Evolutionary conservation across 352 stramenopile species (phyloP).

Genomic region (Aphanomyces stellatus): DNA sequence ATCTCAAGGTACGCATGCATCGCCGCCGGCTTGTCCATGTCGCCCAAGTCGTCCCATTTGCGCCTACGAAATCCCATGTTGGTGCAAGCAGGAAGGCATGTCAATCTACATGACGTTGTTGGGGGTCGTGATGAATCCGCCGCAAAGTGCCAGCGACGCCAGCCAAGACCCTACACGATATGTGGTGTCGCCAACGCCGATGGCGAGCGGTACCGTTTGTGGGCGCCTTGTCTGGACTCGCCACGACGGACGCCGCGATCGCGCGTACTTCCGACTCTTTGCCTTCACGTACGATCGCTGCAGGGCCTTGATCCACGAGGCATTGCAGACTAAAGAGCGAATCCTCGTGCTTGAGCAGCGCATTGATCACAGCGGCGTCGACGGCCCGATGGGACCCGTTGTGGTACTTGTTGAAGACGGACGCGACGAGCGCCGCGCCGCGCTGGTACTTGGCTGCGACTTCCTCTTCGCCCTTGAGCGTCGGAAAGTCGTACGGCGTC

Average conservation of each 20-base stretch:
- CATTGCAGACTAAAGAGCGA: constrained; percentile 59
- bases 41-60: constrained; percentile 51
- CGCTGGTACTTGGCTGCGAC: constrained; percentile 35
- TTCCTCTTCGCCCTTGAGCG: not conserved
- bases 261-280: constrained; percentile 31
- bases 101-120: constrained; percentile 44
- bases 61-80: constrained; percentile 29
- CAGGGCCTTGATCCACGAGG: constrained; percentile 58
- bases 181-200: not conserved
- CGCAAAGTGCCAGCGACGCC: constrained; percentile 29
- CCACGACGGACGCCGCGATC: not conserved
- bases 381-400: constrained; percentile 56
- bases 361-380: constrained; percentile 52
- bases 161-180: not conserved
- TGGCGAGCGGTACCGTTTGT: not conserved
- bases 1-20: constrained; percentile 47
- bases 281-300: constrained; percentile 34
- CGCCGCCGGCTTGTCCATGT: constrained; percentile 29
- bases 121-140: constrained; percentile 31
- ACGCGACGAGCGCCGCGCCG: constrained; percentile 40
- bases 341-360: constrained; percentile 43
- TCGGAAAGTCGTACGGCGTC: not conserved
- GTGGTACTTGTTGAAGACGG: constrained; percentile 67
- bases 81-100: not conserved
- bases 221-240: not conserved